A percentile compares a stretch with the other conserved stretches of the same genome.
phyloP scores from a whole-genome alignment of 2,329 filamentous ascomycete species.

The Colletotrichum costaricense region DNA sequence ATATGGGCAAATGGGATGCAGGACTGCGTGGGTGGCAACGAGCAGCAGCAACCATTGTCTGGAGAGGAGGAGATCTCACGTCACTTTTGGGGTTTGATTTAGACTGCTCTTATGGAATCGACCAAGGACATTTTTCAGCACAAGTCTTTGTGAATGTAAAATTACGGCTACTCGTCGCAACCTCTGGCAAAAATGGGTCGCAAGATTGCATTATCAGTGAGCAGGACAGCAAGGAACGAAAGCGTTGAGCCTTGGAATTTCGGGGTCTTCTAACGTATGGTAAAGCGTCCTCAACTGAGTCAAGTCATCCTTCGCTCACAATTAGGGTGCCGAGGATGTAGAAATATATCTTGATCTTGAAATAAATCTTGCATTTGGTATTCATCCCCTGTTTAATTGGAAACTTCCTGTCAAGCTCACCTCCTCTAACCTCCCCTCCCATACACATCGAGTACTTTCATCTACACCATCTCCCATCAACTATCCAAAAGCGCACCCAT shows the following conservation, averaged over 20 bases:
- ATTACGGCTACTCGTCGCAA: background rate
- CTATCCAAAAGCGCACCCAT: rapidly evolving
- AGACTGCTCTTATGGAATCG: background rate
- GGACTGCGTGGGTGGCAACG: background rate
- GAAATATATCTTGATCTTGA: background rate
- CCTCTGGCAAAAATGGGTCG: background rate
- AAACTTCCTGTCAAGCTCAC: background rate
- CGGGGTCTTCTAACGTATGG: too few relatives aligned
- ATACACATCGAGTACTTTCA: too few relatives aligned
- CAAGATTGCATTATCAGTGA: too few relatives aligned
- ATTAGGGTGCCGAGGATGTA: background rate
- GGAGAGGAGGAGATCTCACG: slow-evolving; percentile 45
- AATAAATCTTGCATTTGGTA: background rate
- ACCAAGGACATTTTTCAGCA: background rate
- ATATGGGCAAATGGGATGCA: slow-evolving; percentile 6
- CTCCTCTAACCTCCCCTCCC: background rate
- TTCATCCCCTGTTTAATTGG: background rate
- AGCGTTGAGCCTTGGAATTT: too few relatives aligned
- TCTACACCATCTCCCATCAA: background rate
- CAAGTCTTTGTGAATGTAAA: background rate
- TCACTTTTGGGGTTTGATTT: slow-evolving; percentile 46
- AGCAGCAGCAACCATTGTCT: slow-evolving; percentile 3
- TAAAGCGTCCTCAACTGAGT: too few relatives aligned
- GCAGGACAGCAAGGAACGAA: too few relatives aligned
- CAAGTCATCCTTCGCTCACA: background rate